Conservation (phyloP, 108 stramenopile species). For the Stephanodiscus minutulus region DNA sequence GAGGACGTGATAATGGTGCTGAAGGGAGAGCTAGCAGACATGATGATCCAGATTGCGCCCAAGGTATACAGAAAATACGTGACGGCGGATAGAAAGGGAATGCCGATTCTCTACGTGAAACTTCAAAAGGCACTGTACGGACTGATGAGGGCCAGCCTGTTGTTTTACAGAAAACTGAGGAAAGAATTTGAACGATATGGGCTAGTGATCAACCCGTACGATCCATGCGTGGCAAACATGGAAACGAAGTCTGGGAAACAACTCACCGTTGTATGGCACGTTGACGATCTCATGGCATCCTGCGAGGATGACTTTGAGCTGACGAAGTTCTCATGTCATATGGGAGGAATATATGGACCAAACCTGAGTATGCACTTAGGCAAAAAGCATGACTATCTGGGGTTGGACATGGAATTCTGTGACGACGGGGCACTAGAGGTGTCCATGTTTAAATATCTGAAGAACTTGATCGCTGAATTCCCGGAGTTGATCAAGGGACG, state of each 20-base stretch:
- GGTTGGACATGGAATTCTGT: neutral
- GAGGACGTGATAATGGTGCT: slow-evolving; percentile 25
- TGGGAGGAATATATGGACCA: neutral
- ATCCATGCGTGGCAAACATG: neutral
- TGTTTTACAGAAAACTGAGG: neutral
- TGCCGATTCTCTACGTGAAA: slow-evolving; percentile 14
- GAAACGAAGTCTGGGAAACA: neutral
- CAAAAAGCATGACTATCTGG: neutral
- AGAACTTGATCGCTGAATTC: neutral
- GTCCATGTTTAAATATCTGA: too few relatives aligned
- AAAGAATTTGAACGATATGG: neutral
- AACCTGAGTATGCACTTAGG: neutral
- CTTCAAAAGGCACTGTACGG: slow-evolving; percentile 51
- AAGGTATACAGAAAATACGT: neutral
- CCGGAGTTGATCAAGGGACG: neutral
- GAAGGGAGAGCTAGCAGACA: slow-evolving; percentile 19
- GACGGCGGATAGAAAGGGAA: neutral
- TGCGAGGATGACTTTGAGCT: slow-evolving; percentile 20
- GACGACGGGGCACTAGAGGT: too few relatives aligned
- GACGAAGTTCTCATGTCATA: neutral
- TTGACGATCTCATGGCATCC: slow-evolving; percentile 56
- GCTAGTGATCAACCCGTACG: neutral
- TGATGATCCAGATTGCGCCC: slow-evolving; percentile 27
- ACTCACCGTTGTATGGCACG: slow-evolving; percentile 37
- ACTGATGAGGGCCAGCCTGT: slow-evolving; percentile 13